Percentiles rank a stretch among this genome's conserved stretches.
Conservation (phyloP, 1,284 basidiomycete genomes). For the Rhodotorula sp. region DNA sequence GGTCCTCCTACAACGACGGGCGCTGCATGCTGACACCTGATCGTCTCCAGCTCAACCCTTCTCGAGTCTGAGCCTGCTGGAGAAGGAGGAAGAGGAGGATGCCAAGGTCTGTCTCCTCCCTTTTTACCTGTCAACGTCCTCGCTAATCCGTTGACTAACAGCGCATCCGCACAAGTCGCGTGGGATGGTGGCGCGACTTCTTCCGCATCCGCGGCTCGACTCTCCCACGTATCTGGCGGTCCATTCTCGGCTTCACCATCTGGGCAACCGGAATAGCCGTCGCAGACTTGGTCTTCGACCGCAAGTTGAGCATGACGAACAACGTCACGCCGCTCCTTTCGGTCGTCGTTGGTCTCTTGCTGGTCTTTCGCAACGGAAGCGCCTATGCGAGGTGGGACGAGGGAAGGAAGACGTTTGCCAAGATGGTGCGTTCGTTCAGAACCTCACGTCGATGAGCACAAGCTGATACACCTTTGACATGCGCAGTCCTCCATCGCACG, state of each 20-base stretch:
- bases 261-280: slow-evolving; percentile 43
- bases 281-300: slow-evolving; percentile 33
- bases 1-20: background rate
- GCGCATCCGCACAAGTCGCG: slow-evolving; percentile 24
- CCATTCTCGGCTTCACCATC: slow-evolving; percentile 40
- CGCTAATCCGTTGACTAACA: background rate
- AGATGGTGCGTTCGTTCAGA: slow-evolving; percentile 29
- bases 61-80: slow-evolving; percentile 20
- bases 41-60: slow-evolving; percentile 15
- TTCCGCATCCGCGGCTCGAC: slow-evolving; percentile 29
- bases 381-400: slow-evolving; percentile 45
- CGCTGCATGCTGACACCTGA: too few relatives aligned
- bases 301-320: slow-evolving; percentile 36
- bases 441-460: accelerated
- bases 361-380: slow-evolving; percentile 42
- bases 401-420: slow-evolving; percentile 41
- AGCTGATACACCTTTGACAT: background rate
- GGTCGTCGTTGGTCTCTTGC: slow-evolving; percentile 46
- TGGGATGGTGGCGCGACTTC: slow-evolving; percentile 38
- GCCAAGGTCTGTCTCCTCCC: slow-evolving; percentile 9
- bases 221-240: slow-evolving; percentile 39
- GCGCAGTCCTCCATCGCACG: slow-evolving; percentile 35
- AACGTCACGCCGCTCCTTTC: slow-evolving; percentile 42
- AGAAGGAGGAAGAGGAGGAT: slow-evolving; percentile 30
- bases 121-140: background rate